Base-by-base conservation (phyloP, 2,329 filamentous ascomycete genomes). In the Proliferodiscus dingleyae region DNA sequence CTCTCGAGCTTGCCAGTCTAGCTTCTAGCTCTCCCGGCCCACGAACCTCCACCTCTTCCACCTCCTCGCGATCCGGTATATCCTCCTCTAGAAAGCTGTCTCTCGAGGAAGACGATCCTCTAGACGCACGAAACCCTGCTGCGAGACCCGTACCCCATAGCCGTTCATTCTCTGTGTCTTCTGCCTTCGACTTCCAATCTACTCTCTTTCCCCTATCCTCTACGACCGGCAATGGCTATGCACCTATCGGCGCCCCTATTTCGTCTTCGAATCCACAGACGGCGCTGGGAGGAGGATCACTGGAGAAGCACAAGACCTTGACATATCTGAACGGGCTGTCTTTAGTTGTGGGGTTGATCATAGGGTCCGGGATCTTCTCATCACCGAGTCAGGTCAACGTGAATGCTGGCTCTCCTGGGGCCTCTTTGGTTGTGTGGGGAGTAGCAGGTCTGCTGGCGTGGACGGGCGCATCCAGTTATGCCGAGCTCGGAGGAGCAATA, bases 281-380 rank as follows among this genome's bases (percentile, higher is more conserved):
- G 9, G 78, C 77, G 13, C 61, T 85, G 18, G 78, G 80, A n/a
- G 86, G 85, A 50, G 84, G 79, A n/a, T 89, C 85, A 32, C 68
- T 97, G 53, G 93, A 98, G 73, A 93, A 89, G 66, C 85, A 95
- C 71, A 98, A 98, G 72, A 95, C 87, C 11, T 70, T 98, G 66
- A 97, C 93, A 22, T 97, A 91, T 63, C 64, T 97, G 37, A 98
- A 98, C 66, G 93, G 93, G 1, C 68, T 98, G 47, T 94, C 89
- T 19, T 73, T 98, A 47, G 87, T 98, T 40, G 79, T 97, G 39
- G 91, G 93, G 1, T 69, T 98, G 53, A 94, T 97, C 56, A 97
- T 98, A 61, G 93, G 93, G 3, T 94, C 88, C 19, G 93, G 91
- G 11, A 96, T 98, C 61, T 98, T 97, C 68, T 94, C 89, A 3